Evolutionary conservation across 2,329 filamentous ascomycete genomes (phyloP), one percentile per base, ranked within the genome.

Genomic region (Colletotrichum destructivum): DNA sequence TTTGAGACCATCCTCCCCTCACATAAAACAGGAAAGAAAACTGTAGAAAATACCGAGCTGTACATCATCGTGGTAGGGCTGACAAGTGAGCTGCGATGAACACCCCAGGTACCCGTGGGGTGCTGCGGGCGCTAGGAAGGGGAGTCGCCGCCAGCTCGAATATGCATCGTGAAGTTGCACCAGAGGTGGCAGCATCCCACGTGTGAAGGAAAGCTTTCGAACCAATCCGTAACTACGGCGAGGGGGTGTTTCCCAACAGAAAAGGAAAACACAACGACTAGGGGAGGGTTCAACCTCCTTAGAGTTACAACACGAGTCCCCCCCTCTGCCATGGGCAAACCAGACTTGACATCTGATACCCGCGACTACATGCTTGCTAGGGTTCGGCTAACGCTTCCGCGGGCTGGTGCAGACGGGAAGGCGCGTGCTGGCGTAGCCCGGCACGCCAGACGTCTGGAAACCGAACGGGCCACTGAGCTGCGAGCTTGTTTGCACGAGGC

Each of bases 31-130:
- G 26, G 44, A 38, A 46, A n/a, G 26, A 18, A 35, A 59, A 52
- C 13, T 31, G 21, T 42, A 38, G 23, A 47, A 55, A 54, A 72
- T 72, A 72, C 69, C 47, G 69, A 44, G 47, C 60, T 72, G 54
- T 64, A 69, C 69, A 72, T 69, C n/a, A 72, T 69, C 65, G 46
- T 59, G 64, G 23, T 69, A 72, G 69, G 69, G 69, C 69, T 72
- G 65, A 69, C 26, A 55, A 66, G 61, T 66, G 65, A 72, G 49
- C 56, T 62, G 51, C 67, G 61, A 71, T 62, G 70, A 62, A 72
- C 67, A 61, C 44, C 35, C 42, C 55, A 72, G 66, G 70, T 72
- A 72, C 70, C 70, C 70, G 67, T 62, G 49, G 49, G 46, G 35
- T 69, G 59, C 65, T 60, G 69, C 66, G 69, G 56, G 61, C 54